Base-by-base conservation (phyloP, 345 rosid species). In the Euphorbia lathyris region DNA sequence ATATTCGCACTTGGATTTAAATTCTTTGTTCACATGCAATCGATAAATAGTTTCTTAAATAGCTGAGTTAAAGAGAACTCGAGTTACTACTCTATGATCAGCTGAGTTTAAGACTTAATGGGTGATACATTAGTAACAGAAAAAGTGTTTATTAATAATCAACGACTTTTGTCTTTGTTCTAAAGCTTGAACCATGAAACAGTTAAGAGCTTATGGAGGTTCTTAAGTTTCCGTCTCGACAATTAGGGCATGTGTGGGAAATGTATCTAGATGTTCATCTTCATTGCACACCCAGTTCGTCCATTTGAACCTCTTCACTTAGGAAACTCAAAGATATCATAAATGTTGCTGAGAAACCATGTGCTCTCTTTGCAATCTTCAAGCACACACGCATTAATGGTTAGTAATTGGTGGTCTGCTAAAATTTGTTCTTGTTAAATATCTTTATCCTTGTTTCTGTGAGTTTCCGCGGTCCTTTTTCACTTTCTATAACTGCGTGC, bases 11-110 rank as follows among this genome's bases (percentile, higher is more conserved):
- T 56, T 7, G 25, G 72, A 57, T 23, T 52, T 51, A 43, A 68
- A 58, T 57, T 57, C 59, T 30, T 30, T 20, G n/a, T 66, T 23
- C 42, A 9, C 59, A 17, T 66, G n/a, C 48, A n/a, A 20, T 67
- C n/a, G 19, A 22, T 60, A 9, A 53, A 52, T 34, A 63, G 50
- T 58, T 53, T 57, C 29, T 26, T 30, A 13, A 4, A 19, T 43
- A 51, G n/a, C 53, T 26, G 42, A 3, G 25, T 34, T 45, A n/a
- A 11, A 34, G 36, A 8, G 50, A 60, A 62, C 12, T 8, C 22
- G 27, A 50, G n/a, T 48, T 43, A 73, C 50, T 13, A 40, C 4
- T 51, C 27, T 60, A 12, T 23, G n/a, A 70, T 16, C 53, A 51
- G 14, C 40, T n/a, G n/a, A n/a, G n/a, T n/a, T n/a, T n/a, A n/a